phyloP scores from a whole-genome alignment of 768 basidiomycete species.

The Leccinum boreale region DNA sequence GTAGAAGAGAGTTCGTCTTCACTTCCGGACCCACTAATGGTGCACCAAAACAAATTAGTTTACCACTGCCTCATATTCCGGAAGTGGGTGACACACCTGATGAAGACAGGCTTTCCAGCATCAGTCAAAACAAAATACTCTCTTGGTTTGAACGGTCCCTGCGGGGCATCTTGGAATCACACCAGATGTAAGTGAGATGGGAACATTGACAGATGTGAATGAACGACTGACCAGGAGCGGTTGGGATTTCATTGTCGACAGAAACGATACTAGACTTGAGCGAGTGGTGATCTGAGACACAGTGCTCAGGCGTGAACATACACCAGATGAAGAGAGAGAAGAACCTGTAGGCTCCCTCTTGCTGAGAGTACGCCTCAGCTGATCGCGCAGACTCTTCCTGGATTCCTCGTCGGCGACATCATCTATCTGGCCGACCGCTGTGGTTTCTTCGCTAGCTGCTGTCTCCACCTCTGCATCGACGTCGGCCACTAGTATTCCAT shows the following conservation, averaged over 20 bases:
- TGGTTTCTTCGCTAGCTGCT: constrained; percentile 51
- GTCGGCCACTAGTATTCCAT: constrained; percentile 71
- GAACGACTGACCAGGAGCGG: constrained; percentile 16
- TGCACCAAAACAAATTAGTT: background rate
- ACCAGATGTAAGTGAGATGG: background rate
- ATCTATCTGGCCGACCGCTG: constrained; percentile 44
- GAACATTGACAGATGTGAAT: constrained; percentile 1
- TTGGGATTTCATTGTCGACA: constrained; percentile 36
- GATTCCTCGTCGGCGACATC: constrained; percentile 51
- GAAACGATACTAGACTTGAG: constrained; percentile 12
- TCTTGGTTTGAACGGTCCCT: constrained; percentile 45
- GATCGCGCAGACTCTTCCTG: constrained; percentile 65
- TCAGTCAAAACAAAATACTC: constrained; percentile 93
- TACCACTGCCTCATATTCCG: background rate
- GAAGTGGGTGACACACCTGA: constrained; percentile 51
- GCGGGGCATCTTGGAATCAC: constrained; percentile 8
- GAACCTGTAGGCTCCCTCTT: constrained; percentile 49
- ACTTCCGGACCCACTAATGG: constrained; percentile 46
- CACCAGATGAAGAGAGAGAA: background rate
- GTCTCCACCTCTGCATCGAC: constrained; percentile 60
- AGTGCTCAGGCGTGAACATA: constrained; percentile 7
- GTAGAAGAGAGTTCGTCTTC: constrained; percentile 69
- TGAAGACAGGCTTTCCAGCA: constrained; percentile 97
- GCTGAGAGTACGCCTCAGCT: constrained; percentile 64
- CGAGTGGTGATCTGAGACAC: constrained; percentile 10